Percentiles rank a stretch among this genome's conserved stretches.
phyloP scores from a whole-genome alignment of 2,329 filamentous ascomycete species.

The Amphichorda felina region DNA sequence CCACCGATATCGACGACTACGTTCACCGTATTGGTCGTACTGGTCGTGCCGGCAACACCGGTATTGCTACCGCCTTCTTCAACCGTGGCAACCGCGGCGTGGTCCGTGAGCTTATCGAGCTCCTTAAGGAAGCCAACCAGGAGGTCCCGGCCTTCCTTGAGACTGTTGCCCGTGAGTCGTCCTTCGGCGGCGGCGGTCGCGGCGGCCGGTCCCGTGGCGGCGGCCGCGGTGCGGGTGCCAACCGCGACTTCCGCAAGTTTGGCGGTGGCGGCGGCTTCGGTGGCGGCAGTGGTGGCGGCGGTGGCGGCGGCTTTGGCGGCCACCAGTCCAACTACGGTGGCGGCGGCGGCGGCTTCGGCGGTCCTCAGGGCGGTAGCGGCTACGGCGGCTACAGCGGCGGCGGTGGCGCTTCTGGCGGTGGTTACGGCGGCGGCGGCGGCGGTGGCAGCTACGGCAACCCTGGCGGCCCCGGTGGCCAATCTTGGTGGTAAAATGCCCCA shows the following conservation, averaged over 20 bases:
- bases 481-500: constrained; percentile 47
- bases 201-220: constrained; percentile 40
- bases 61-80: constrained; percentile 98
- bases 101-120: constrained; percentile 90
- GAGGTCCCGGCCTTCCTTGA: constrained; percentile 91
- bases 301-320: constrained; percentile 18
- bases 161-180: constrained; percentile 91
- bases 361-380: constrained; percentile 22
- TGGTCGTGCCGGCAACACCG: constrained; percentile 97
- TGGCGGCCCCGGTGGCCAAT: constrained; percentile 55
- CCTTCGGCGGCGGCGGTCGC: constrained; percentile 63
- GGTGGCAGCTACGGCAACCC: constrained; percentile 52
- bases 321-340: constrained; percentile 20
- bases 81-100: constrained; percentile 98
- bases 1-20: constrained; percentile 96
- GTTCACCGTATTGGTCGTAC: constrained; percentile 99
- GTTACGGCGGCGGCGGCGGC: constrained; percentile 26
- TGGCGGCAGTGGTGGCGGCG: constrained; percentile 29
- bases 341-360: constrained; percentile 32
- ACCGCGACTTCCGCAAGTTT: constrained; percentile 82
- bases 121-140: constrained; percentile 97
- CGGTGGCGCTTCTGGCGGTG: constrained; percentile 29
- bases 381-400: constrained; percentile 26
- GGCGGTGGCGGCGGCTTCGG: constrained; percentile 41
- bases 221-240: constrained; percentile 61